A percentile compares a stretch with the other conserved stretches of the same genome.
phyloP scores from a whole-genome alignment of 768 basidiomycete species.

The Crepidotus variabilis region DNA sequence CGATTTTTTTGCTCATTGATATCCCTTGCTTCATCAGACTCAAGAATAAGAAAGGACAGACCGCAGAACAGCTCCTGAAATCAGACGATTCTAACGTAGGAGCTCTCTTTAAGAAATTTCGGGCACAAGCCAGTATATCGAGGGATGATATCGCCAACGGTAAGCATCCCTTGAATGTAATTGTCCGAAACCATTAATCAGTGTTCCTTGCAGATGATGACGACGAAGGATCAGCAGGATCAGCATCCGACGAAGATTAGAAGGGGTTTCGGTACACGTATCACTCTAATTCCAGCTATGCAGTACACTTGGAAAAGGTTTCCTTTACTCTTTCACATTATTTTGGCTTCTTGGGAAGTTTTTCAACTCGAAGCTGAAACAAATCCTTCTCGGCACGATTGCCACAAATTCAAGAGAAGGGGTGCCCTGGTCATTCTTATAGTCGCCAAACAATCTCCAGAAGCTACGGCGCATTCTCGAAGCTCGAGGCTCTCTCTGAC shows the following conservation, averaged over 20 bases:
- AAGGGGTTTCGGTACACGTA: background rate
- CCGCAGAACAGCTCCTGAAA: constrained; percentile 52
- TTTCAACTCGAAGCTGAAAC: too few relatives aligned
- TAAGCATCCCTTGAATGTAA: constrained; percentile 22
- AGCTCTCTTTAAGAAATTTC: constrained; percentile 47
- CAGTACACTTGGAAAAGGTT: too few relatives aligned
- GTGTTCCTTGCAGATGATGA: constrained; percentile 20
- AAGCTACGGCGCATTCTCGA: too few relatives aligned
- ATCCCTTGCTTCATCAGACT: background rate
- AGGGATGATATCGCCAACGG: constrained; percentile 65
- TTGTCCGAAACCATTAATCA: background rate
- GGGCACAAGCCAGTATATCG: constrained; percentile 48
- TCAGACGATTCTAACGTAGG: constrained; percentile 48
- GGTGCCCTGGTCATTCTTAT: too few relatives aligned
- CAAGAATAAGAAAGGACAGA: constrained; percentile 68
- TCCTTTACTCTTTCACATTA: too few relatives aligned
- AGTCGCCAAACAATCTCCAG: too few relatives aligned
- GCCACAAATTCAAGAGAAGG: too few relatives aligned
- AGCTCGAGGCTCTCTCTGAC: too few relatives aligned
- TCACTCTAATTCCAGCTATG: too few relatives aligned
- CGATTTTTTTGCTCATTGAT: background rate
- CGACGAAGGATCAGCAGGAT: constrained; percentile 20
- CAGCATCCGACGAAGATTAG: constrained; percentile 20
- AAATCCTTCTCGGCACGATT: too few relatives aligned
- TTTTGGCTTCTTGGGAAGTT: too few relatives aligned